Base-by-base conservation (phyloP, 2,329 filamentous ascomycete species). In the Pezicula carpinea region DNA sequence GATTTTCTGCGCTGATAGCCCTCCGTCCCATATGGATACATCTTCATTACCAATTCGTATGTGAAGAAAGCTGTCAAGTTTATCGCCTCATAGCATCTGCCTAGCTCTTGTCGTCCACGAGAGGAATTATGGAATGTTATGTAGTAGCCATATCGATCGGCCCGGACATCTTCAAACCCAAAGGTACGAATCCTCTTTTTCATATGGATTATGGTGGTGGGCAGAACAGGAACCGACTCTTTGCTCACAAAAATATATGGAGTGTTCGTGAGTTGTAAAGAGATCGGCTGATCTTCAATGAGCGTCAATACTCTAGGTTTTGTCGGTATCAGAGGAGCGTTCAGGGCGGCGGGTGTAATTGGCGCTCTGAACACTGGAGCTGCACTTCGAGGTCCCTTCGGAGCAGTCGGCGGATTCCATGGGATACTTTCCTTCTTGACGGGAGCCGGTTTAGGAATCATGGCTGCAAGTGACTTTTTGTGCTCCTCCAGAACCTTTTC, bases 161-260 rank as follows among this genome's bases (percentile, higher is more conserved):
- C 82, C 29, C 89, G 80, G 43, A 99, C 85, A 42, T 90, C 83
- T 53, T 88, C 83, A 68, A 91, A 89, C 49, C 80, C 75, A 64
- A 87, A 96, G 43, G 83, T 82, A 66, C 92, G 93, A 45, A 97
- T 73, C 43, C 92, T 80, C 66, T 92, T 95, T 69, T 89, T 89
- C 70, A 99, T 78, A 69, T 99, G 93, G 4, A 86, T 82, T 47
- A 96, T 80, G 1, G 92, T 97, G 19, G 89, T 86, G 26, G 79
- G 77, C 61, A 96, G 80, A 11, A 95, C 87, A 1, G 93, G 93
- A 2, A 99, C 92, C 56, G 86, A 90, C 50, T 83, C 80, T 56
- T 88, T 81, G n/a, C 89, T 77, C 48, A 99, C 85, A 63, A 95
- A 96, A 32, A 97, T 83, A 63, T 96, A 96, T 0, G 93, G 93